Percentiles rank a stretch among this genome's conserved stretches.
phyloP scores from a whole-genome alignment of 352 stramenopile genomes.

The Phytophthora parvispora region DNA sequence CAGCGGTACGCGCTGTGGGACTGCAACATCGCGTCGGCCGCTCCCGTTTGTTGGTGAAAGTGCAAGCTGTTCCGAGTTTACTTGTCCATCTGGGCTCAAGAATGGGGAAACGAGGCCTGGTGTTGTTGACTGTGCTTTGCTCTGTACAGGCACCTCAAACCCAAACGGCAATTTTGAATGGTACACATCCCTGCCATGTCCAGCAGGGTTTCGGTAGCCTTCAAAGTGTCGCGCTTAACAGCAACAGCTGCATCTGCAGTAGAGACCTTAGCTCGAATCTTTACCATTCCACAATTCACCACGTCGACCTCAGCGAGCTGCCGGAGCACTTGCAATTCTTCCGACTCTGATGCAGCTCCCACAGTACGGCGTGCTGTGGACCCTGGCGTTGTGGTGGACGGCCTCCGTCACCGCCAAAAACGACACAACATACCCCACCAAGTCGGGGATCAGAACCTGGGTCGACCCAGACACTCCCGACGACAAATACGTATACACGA shows the following conservation, averaged over 20 bases:
- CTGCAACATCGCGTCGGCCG: slow-evolving; percentile 9
- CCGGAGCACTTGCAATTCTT: too few relatives aligned
- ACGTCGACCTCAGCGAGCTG: slow-evolving; percentile 2
- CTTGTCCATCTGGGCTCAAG: too few relatives aligned
- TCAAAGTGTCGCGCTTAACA: too few relatives aligned
- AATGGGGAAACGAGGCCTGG: too few relatives aligned
- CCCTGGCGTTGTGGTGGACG: slow-evolving; percentile 15
- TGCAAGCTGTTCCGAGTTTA: too few relatives aligned
- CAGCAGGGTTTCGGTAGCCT: too few relatives aligned
- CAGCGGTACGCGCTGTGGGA: too few relatives aligned
- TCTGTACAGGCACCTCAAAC: neutral
- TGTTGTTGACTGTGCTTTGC: neutral
- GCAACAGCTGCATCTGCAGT: too few relatives aligned
- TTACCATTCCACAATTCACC: slow-evolving; percentile 30
- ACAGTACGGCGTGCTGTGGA: slow-evolving; percentile 10
- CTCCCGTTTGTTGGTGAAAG: slow-evolving; percentile 7
- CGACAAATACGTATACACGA: slow-evolving; percentile 40
- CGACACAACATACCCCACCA: slow-evolving; percentile 46
- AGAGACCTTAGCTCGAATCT: too few relatives aligned
- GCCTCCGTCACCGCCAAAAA: slow-evolving; percentile 15
- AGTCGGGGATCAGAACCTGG: slow-evolving; percentile 58
- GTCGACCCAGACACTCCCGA: slow-evolving; percentile 63
- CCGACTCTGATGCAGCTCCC: slow-evolving; percentile 7
- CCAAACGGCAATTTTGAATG: too few relatives aligned
- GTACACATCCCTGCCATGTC: neutral